A percentile compares a stretch with the other conserved stretches of the same genome.
Conservation (phyloP, 192 early-diverging fungal genomes). For the Oehlia diaphana region DNA sequence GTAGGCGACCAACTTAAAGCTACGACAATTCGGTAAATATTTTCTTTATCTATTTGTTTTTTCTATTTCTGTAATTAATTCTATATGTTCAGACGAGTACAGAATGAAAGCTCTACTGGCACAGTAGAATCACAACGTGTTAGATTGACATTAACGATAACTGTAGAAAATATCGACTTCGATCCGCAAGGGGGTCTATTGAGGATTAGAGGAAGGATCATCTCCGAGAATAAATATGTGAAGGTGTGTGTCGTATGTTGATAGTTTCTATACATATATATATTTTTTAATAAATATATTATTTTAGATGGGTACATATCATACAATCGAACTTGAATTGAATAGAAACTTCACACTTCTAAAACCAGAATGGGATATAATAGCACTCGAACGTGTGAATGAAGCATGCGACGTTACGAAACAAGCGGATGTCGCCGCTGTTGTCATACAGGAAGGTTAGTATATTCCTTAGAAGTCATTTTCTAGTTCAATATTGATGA, state of each 20-base stretch:
- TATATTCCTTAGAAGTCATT: not conserved
- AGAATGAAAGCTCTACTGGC: slow-evolving; percentile 85
- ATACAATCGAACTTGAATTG: slow-evolving; percentile 92
- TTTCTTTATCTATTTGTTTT: not conserved
- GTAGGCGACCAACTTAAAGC: slow-evolving; percentile 86
- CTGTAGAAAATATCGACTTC: slow-evolving; percentile 85
- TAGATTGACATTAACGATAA: slow-evolving; percentile 78
- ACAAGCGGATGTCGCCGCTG: slow-evolving; percentile 89
- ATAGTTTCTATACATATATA: not conserved
- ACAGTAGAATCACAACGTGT: slow-evolving; percentile 82
- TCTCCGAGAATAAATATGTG: slow-evolving; percentile 86
- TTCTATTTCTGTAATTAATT: not conserved
- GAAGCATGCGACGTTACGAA: slow-evolving; percentile 87
- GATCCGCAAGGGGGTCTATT: slow-evolving; percentile 84
- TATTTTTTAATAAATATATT: not conserved
- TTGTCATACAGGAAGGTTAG: slow-evolving; percentile 79
- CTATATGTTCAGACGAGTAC: slow-evolving; percentile 65
- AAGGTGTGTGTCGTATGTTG: slow-evolving; percentile 55
- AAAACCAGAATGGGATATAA: slow-evolving; percentile 93
- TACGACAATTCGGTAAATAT: slow-evolving; percentile 73
- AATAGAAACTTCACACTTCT: slow-evolving; percentile 84
- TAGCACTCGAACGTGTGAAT: slow-evolving; percentile 85
- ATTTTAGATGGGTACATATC: slow-evolving; percentile 80
- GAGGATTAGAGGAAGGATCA: slow-evolving; percentile 85
- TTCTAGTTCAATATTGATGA: not conserved